phyloP scores from a whole-genome alignment of 495 filamentous ascomycete genomes.

The Thermothielavioides terrestris region DNA sequence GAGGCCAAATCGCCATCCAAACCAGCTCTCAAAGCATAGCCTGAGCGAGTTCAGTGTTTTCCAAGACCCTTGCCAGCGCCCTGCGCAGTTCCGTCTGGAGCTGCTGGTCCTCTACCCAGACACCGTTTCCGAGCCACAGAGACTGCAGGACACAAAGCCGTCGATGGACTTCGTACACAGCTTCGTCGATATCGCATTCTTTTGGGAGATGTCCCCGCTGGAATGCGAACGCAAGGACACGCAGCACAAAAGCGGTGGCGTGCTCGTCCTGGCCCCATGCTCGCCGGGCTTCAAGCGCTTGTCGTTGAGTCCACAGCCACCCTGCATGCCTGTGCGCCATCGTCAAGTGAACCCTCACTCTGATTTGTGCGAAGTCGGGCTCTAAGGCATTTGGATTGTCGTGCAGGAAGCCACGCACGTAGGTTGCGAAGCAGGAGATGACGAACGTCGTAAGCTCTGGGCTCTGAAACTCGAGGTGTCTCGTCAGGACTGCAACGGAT shows the following conservation, averaged over 20 bases:
- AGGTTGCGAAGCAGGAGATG: slow-evolving; percentile 1
- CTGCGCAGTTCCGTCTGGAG: background rate
- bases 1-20: background rate
- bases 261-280: background rate
- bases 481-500: background rate
- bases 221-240: background rate
- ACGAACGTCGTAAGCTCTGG: background rate
- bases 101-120: background rate
- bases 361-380: background rate
- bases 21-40: background rate
- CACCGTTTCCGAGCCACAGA: background rate
- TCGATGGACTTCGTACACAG: background rate
- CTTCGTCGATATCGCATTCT: background rate
- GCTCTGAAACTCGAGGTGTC: background rate
- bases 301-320: slow-evolving; percentile 1
- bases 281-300: no score
- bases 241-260: background rate
- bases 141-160: slow-evolving; percentile 1
- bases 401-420: background rate
- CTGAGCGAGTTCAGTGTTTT: background rate
- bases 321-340: background rate
- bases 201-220: background rate
- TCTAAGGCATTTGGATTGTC: background rate
- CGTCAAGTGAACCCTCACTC: background rate
- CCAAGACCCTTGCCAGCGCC: background rate